Evolutionary conservation across 164 flowering plant species (phyloP), one percentile per base, ranked within the genome.

Genomic region (Amborella trichopoda): DNA sequence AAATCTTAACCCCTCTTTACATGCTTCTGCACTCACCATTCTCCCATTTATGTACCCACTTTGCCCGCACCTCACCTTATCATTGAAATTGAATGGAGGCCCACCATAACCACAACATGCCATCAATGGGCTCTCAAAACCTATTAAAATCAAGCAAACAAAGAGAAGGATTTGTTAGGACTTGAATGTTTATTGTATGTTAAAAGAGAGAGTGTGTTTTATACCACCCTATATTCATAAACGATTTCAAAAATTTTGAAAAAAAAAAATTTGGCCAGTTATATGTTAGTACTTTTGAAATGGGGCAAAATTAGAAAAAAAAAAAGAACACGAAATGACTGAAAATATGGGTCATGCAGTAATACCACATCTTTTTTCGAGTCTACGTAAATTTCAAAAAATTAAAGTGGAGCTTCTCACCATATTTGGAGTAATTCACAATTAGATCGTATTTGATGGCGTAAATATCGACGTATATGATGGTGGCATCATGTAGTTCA

Each of bases 21-120:
- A 78, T 4, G 61, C 65, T 11, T 32, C 55, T 38, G 28, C 55
- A 6, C 41, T 37, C 19, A 8, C 41, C 16, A 37, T 21, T n/a
- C 14, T 37, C 19, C 41, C 41, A n/a, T 37, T 37, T n/a, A 37
- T n/a, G 9, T n/a, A n/a, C 16, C 73, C 70, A 1, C 62, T 33
- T 6, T 45, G 66, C 0, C 78, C 80, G 23, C 89, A 78, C 1
- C 50, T 61, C 18, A 61, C 27, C 11, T 44, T 62, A 8, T 42
- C 6, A 46, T 76, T 51, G 63, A 60, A 78, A 45, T 81, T 81
- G 64, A 68, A 70, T 2, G 89, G 89, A 27, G 66, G 63, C 8
- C 84, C 89, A 28, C 84, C 89, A 20, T 40, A 51, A 14, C 84
- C 89, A 51, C 82, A 78, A 20, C 83, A 73, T 21, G 72, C 66